Conservation (phyloP, 352 stramenopile species). For the Phytophthora chlamydospora region DNA sequence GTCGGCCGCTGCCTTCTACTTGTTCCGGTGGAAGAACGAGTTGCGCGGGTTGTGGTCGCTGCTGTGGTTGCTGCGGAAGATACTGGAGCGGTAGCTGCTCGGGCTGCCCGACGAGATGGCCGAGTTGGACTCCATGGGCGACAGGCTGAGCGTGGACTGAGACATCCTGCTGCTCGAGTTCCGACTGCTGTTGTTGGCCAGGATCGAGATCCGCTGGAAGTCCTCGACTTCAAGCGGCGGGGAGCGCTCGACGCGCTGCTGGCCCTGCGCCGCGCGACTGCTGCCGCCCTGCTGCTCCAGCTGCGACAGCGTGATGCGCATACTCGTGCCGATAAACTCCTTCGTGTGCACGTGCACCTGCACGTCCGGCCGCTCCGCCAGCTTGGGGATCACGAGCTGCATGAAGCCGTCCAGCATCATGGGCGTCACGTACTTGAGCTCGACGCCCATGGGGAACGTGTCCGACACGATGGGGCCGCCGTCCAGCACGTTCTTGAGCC, state of each 20-base stretch:
- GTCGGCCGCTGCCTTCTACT: conserved; percentile 24
- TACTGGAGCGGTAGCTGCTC: conserved; percentile 49
- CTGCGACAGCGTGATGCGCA: conserved; percentile 86
- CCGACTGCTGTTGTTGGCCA: conserved; percentile 44
- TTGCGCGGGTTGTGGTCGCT: conserved; percentile 44
- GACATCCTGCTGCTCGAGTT: conserved; percentile 53
- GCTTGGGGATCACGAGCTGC: conserved; percentile 88
- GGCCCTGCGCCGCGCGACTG: conserved; percentile 7
- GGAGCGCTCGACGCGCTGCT: conserved; percentile 40
- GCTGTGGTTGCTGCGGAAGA: conserved; percentile 55
- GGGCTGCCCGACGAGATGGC: conserved; percentile 44
- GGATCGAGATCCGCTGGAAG: conserved; percentile 75
- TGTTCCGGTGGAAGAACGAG: conserved; percentile 75
- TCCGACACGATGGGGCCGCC: conserved; percentile 85
- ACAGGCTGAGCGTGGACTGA: conserved; percentile 59
- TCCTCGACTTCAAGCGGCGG: conserved; percentile 62
- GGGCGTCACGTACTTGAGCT: conserved; percentile 90
- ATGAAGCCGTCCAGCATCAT: conserved; percentile 93
- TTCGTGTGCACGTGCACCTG: conserved; percentile 91
- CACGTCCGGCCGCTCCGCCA: conserved; percentile 82
- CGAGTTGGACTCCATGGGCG: conserved; percentile 51
- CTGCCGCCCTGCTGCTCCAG: conserved; percentile 40
- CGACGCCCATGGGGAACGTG: conserved; percentile 87
- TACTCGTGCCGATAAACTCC: conserved; percentile 91
- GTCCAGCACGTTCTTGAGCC: conserved; percentile 90